A percentile compares a stretch with the other conserved stretches of the same genome.
Evolutionary conservation across 441 rosid species (phyloP).

Genomic region (Manihot esculenta): DNA sequence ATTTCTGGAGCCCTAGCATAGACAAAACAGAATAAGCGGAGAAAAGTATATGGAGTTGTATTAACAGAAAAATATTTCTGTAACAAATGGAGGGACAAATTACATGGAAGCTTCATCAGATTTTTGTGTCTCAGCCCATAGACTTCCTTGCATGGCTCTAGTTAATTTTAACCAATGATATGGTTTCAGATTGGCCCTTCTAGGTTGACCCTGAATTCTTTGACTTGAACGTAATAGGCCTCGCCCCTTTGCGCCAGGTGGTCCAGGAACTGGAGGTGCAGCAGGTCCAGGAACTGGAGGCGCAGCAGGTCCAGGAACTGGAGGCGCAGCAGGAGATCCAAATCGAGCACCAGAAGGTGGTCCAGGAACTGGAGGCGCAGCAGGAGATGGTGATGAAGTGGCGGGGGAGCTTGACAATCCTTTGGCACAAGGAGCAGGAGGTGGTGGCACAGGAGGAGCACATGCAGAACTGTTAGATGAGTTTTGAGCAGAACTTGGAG

Average conservation of each 20-base stretch:
- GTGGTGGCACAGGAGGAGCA: constrained; percentile 60
- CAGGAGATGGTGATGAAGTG: constrained; percentile 36
- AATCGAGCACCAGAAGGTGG: constrained; percentile 50
- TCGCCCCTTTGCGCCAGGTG: constrained; percentile 67
- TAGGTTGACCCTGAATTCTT: constrained; percentile 54
- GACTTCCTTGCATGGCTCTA: constrained; percentile 88
- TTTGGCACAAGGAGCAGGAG: constrained; percentile 54
- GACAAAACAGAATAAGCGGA: constrained; percentile 20
- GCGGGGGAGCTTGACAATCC: constrained; percentile 29
- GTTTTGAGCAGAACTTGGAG: constrained; percentile 25
- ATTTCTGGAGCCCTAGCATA: constrained; percentile 74
- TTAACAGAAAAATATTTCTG: background rate
- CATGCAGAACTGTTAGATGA: constrained; percentile 19
- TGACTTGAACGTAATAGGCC: constrained; percentile 46
- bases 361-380: constrained; percentile 68
- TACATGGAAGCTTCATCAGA: constrained; percentile 81
- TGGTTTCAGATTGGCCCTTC: constrained; percentile 78
- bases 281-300: constrained; percentile 41
- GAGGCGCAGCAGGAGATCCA: constrained; percentile 48
- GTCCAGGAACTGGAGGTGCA: constrained; percentile 72
- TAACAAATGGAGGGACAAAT: constrained; percentile 11
- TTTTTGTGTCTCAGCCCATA: constrained; percentile 93
- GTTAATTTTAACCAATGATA: constrained; percentile 96
- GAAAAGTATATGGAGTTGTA: constrained; percentile 5
- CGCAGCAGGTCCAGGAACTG: constrained; percentile 75